Base-by-base conservation (phyloP, 2,329 filamentous ascomycete genomes). In the Talaromyces piceae region DNA sequence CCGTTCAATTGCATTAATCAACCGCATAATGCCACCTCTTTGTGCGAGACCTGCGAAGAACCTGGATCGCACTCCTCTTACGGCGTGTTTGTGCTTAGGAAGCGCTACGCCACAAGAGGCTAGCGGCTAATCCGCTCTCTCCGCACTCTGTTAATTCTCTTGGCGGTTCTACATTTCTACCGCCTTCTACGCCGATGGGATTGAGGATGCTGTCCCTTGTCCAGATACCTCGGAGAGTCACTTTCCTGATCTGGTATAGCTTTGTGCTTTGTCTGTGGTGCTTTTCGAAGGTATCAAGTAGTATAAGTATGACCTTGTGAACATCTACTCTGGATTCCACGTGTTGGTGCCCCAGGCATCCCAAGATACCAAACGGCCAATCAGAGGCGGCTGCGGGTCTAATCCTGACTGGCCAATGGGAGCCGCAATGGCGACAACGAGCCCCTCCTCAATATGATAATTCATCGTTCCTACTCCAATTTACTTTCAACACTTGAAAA, bases 401-500 rank as follows among this genome's bases (percentile, higher is more conserved):
- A 47, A 52, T 41, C 47, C 49, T 25, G 20, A 46, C 46, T 44
- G 41, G 49, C 57, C 47, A 54, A 57, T 59, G 18, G 43, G 47
- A 56, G 54, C 57, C 55, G 58, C 48, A 48, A 50, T 50, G 43
- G 47, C 51, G 48, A 47, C 51, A 53, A 45, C 51, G 37, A 44
- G 51, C 51, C 47, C 51, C 51, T 37, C 51, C 33, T n/a, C 22
- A 43, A 43, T 25, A 13, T 43, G 23, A 41, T 11, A 41, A 41
- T 33, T n/a, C 11, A 33, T 33, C n/a, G 6, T 16, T 8, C n/a
- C n/a, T 37, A 18, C 31, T 18, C 16, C 31, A 18, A n/a, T 9
- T 13, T 18, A 2, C 2, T 18, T 18, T 8, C 11, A 13, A 18
- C 16, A 20, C 20, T 18, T 3, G 20, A 18, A 18, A 18, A 7